phyloP scores from a whole-genome alignment of 495 filamentous ascomycete genomes.

The Xylaria scruposa region DNA sequence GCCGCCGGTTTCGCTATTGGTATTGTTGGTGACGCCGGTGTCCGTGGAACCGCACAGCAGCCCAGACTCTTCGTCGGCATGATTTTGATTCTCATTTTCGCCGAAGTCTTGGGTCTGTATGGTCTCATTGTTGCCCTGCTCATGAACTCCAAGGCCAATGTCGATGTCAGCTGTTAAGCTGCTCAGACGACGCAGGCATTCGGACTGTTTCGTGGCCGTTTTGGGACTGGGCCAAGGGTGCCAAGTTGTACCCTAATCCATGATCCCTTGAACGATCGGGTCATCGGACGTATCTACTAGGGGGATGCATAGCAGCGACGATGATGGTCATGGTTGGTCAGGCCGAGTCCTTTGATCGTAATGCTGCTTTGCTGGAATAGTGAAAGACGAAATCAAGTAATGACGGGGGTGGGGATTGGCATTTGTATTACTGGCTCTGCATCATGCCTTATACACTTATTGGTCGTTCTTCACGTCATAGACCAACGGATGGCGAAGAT shows the following conservation, averaged over 20 bases:
- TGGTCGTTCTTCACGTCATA: conserved; percentile 48
- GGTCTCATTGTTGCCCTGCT: conserved; percentile 97
- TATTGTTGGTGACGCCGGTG: conserved; percentile 99
- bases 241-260: conserved; percentile 34
- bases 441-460: conserved; percentile 44
- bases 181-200: neutral
- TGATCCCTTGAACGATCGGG: conserved; percentile 24
- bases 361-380: conserved; percentile 28
- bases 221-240: conserved; percentile 30
- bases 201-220: conserved; percentile 19
- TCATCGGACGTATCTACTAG: conserved; percentile 21
- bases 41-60: conserved; percentile 96
- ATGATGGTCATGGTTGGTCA: conserved; percentile 37
- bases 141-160: conserved; percentile 88
- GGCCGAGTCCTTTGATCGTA: conserved; percentile 13
- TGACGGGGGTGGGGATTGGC: conserved; percentile 43
- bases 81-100: conserved; percentile 99
- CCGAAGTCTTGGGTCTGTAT: conserved; percentile 99
- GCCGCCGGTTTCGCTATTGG: conserved; percentile 99
- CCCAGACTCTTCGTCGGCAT: conserved; percentile 98
- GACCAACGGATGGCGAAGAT: conserved; percentile 48
- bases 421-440: conserved; percentile 50
- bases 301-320: conserved; percentile 38
- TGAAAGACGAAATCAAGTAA: conserved; percentile 50
- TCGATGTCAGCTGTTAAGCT: conserved; percentile 54